phyloP scores from a whole-genome alignment of 306 rosid species.

The Vigna trinervia region DNA sequence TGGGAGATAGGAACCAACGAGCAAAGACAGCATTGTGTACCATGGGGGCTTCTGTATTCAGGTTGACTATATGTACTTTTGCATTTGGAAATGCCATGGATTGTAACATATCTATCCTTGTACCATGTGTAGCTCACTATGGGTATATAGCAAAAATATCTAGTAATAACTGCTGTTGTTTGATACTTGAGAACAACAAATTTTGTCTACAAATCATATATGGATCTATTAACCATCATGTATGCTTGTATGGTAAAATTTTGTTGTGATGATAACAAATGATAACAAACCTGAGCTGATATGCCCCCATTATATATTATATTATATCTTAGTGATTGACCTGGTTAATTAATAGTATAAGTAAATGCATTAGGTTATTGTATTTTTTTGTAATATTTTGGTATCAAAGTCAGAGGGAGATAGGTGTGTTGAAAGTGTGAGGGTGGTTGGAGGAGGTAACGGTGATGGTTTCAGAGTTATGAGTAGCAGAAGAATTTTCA shows the following conservation, averaged over 20 bases:
- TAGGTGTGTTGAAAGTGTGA: no score
- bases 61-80: slow-evolving; percentile 58
- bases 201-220: no score
- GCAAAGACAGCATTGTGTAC: slow-evolving; percentile 83
- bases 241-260: neutral
- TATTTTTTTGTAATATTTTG: neutral
- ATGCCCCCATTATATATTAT: neutral
- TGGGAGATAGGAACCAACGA: slow-evolving; percentile 77
- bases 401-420: neutral
- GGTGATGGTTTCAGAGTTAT: no score
- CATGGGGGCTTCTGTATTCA: slow-evolving; percentile 98
- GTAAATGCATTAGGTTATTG: neutral
- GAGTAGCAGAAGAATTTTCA: no score
- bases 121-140: slow-evolving; percentile 18
- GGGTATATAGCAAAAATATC: neutral
- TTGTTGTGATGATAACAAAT: slow-evolving; percentile 14
- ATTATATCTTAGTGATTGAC: neutral
- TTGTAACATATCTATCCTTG: slow-evolving; percentile 17
- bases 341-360: neutral
- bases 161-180: neutral
- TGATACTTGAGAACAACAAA: no score
- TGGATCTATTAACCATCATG: no score
- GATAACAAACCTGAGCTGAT: neutral
- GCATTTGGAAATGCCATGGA: slow-evolving; percentile 21
- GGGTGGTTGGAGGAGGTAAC: no score